Evolutionary conservation across 805 yeast species (phyloP), one percentile per base, ranked within the genome.

Genomic region (Metahyphopichia silvanorum): DNA sequence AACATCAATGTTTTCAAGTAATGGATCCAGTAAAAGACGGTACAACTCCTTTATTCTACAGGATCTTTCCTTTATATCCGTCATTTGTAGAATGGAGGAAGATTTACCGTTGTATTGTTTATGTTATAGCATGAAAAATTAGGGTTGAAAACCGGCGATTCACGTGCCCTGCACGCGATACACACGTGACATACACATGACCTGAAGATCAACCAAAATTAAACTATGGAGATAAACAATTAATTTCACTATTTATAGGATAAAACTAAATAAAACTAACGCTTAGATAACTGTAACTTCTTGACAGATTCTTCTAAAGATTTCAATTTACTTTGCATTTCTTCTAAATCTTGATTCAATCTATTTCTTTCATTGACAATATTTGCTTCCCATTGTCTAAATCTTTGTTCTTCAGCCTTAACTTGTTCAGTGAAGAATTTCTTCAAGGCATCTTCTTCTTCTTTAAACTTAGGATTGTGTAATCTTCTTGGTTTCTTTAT

Each of bases 381-480:
- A 57, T 93, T 91, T 49, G 88, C 86, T 67, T 89, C 97, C 98
- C 99, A 93, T 70, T 91, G 96, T 71, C 94, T 86, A 63, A 93
- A 93, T 56, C 98, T 77, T 53, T 87, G 94, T 55, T 93, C 98
- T 67, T 93, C 98, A 29, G 85, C 85, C 67, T 91, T 89, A 39
- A 93, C 72, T 69, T 93, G 97, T 61, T 89, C 97, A 7, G 98
- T 91, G 66, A 93, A 93, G 60, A 85, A 85, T 65, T 85, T 83
- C 75, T 93, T 87, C 55, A 93, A 73, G 21, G 89, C 83, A 58
- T 86, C 93, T 63, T 93, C 98, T 60, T 91, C 98, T 63, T 93
- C 97, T 61, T 88, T 83, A 69, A 85, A 93, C 63, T 86, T 84
- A 31, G 98, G 98, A 60, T 93, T 89, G 51, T 67, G 74, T 32